Percentiles rank a stretch among this genome's conserved stretches.
phyloP scores from a whole-genome alignment of 192 early-diverging fungal species.

The Haplosporangium gracile region DNA sequence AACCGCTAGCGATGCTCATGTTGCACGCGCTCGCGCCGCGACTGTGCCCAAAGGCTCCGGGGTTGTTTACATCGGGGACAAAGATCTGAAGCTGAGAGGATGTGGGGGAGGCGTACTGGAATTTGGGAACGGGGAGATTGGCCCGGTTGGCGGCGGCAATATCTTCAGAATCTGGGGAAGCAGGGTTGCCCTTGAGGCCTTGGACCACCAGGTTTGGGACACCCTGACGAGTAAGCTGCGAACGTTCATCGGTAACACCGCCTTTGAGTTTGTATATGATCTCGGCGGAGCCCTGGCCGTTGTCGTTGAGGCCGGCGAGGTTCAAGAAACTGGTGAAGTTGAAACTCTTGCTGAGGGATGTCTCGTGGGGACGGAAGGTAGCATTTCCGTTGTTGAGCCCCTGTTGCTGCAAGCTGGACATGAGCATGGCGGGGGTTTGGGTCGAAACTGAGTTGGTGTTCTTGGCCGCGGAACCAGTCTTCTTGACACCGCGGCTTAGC shows the following conservation, averaged over 20 bases:
- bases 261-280: constrained; percentile 36
- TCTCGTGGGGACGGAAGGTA: constrained; percentile 10
- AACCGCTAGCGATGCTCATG: constrained; percentile 14
- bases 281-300: background rate
- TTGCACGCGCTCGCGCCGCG: background rate
- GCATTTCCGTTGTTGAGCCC: background rate
- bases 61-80: constrained; percentile 24
- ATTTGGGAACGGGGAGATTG: constrained; percentile 14
- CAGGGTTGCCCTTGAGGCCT: constrained; percentile 31
- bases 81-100: constrained; percentile 44
- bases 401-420: constrained; percentile 24
- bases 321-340: constrained; percentile 27
- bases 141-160: background rate
- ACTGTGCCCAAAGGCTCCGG: background rate
- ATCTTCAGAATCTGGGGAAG: constrained; percentile 18
- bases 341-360: constrained; percentile 21
- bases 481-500: constrained; percentile 52
- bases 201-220: constrained; percentile 30
- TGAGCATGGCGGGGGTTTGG: constrained; percentile 22
- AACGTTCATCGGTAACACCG: constrained; percentile 21
- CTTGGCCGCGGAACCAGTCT: constrained; percentile 17
- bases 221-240: constrained; percentile 24
- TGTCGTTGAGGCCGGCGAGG: constrained; percentile 18
- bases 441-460: constrained; percentile 39
- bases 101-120: constrained; percentile 51